These are phyloP conservation scores for Begonia fuchsioides DNA, from an alignment of 306 rosid genomes.

Conservation along the genomic window DNA sequence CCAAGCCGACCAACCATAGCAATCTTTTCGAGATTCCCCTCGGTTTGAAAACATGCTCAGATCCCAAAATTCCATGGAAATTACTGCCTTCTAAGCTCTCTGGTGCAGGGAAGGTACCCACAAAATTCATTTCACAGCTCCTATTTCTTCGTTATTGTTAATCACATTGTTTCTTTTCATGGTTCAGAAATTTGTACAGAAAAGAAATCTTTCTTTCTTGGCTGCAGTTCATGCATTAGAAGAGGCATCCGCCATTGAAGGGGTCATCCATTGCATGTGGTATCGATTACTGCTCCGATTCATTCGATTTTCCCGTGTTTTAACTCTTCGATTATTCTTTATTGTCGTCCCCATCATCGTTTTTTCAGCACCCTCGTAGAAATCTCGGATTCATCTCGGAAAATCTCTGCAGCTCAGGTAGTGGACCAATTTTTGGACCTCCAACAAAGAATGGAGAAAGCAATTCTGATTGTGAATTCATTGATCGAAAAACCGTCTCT, in stretches of 20 bases:
- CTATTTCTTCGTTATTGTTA: neutral
- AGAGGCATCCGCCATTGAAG: conserved; percentile 53
- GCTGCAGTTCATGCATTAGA: conserved; percentile 42
- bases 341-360: neutral
- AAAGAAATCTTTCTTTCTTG: conserved; percentile 28
- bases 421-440: conserved; percentile 49
- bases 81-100: conserved; percentile 29
- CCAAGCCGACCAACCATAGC: conserved; percentile 6
- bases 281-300: conserved; percentile 4
- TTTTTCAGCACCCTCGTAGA: conserved; percentile 39
- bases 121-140: too few species aligned
- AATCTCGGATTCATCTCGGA: conserved; percentile 29
- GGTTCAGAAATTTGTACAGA: conserved; percentile 37
- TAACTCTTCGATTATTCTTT: neutral
- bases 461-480: conserved; percentile 18
- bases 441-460: conserved; percentile 31
- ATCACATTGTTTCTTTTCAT: neutral
- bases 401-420: conserved; percentile 31
- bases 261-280: conserved; percentile 54
- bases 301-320: neutral
- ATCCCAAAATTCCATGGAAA: conserved; percentile 28
- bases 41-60: conserved; percentile 20
- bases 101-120: conserved; percentile 46
- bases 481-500: conserved; percentile 15
- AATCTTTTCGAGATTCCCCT: conserved; percentile 38